These are phyloP conservation scores for Entelexis sorbosivorans DNA, from an alignment of 1,139 yeast genomes.

Conservation along the genomic window DNA sequence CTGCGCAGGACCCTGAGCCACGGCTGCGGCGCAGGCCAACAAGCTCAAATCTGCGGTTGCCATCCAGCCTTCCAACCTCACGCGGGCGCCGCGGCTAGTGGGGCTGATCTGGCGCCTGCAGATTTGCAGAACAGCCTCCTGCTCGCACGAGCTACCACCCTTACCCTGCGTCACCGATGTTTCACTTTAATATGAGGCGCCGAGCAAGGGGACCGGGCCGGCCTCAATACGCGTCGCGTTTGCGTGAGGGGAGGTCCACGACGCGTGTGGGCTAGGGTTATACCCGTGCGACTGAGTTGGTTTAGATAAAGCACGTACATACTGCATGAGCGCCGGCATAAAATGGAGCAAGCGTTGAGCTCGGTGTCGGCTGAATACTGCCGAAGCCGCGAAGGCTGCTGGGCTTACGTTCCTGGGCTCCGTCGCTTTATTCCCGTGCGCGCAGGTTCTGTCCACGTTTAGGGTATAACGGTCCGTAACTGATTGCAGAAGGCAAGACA, in stretches of 20 bases:
- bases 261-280: neutral
- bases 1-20: neutral
- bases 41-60: too few species aligned
- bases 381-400: too few species aligned
- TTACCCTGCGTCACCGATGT: neutral
- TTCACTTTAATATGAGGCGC: neutral
- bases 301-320: neutral
- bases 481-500: too few species aligned
- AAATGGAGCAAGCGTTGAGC: too few species aligned
- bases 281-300: neutral
- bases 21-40: neutral
- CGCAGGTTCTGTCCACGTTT: too few species aligned
- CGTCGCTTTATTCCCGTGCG: too few species aligned
- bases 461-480: too few species aligned
- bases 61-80: too few species aligned
- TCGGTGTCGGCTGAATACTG: too few species aligned
- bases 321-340: too few species aligned
- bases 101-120: neutral
- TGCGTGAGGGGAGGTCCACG: neutral
- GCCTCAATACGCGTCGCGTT: neutral
- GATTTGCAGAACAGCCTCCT: neutral
- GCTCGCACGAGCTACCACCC: neutral
- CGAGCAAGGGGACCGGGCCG: neutral
- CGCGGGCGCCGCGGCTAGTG: neutral
- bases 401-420: too few species aligned